Percentiles rank a stretch among this genome's conserved stretches.
Conservation (phyloP, 108 stramenopile genomes). For the Fragilaria crotonensis region DNA sequence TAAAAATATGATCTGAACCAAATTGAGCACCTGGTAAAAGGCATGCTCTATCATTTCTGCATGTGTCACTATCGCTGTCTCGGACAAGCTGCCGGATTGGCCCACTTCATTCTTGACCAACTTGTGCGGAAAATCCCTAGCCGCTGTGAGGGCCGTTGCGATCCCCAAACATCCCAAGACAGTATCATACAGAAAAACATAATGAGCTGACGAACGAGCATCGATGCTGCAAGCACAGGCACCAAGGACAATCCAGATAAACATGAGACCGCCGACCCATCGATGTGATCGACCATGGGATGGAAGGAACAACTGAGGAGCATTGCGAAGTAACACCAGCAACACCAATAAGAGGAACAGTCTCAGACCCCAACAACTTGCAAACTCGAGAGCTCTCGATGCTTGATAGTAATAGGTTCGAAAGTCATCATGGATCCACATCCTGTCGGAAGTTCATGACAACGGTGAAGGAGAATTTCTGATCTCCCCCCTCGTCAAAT, state of each 20-base stretch:
- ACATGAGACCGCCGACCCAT: slow-evolving; percentile 3
- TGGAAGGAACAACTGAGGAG: slow-evolving; percentile 6
- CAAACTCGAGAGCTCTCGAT: not conserved
- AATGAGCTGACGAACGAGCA: not conserved
- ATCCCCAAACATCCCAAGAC: slow-evolving; percentile 54
- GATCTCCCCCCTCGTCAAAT: too few relatives aligned
- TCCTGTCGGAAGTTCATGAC: too few relatives aligned
- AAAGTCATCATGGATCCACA: too few relatives aligned
- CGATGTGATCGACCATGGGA: slow-evolving; percentile 14
- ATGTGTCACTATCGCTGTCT: slow-evolving; percentile 68
- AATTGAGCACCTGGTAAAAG: slow-evolving; percentile 77
- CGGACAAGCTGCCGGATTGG: slow-evolving; percentile 67
- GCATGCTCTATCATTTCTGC: slow-evolving; percentile 84
- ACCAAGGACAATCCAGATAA: slow-evolving; percentile 1
- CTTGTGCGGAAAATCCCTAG: slow-evolving; percentile 63
- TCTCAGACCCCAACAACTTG: not conserved
- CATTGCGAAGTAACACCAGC: not conserved
- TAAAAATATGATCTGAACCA: slow-evolving; percentile 58
- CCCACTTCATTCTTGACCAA: slow-evolving; percentile 36
- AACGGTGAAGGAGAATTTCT: too few relatives aligned
- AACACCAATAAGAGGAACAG: not conserved
- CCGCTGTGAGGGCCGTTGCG: slow-evolving; percentile 53
- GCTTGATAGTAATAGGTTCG: not conserved
- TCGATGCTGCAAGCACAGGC: not conserved
- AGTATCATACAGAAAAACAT: slow-evolving; percentile 46